Evolutionary conservation across 768 basidiomycete genomes (phyloP), one percentile per base, ranked within the genome.

Genomic region (Pleurotus sapidus): DNA sequence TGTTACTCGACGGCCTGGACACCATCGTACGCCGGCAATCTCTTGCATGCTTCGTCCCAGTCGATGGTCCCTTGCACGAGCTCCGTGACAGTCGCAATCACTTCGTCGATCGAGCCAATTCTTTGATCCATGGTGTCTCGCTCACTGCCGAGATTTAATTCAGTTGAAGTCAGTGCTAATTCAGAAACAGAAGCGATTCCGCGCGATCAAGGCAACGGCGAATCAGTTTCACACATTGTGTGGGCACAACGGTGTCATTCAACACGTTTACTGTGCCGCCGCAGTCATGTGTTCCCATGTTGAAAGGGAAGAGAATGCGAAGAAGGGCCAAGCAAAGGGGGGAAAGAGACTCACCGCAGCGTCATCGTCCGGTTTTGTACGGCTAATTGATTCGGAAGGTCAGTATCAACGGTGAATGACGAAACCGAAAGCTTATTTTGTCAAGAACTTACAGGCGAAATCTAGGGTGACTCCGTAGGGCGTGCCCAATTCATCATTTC

Each of bases 401-500:
- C 15, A 54, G 71, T 59, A 58, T 25, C 30, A 47, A 37, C 46
- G 47, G 57, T 38, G 11, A 57, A 49, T 56, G 25, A 57, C 49
- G 20, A 48, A 17, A 53, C 34, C n/a, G 34, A 50, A 49, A 37
- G 17, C 55, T 58, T 50, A 55, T 20, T 27, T 49, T 24, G 46
- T 23, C 47, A 9, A 53, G 47, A 50, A 77, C 77, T 67, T 71
- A 79, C 78, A 80, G 51, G 95, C 97, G 74, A 98, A 98, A 72
- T 98, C 96, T 56, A 98, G 80, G 1, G 97, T 99, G 57, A 96
- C 81, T 49, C 96, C 97, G 72, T 89, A 99, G 1, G 97, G 97
- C 27, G 97, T 98, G 61, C 97, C 97, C 46, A 99, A 83, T 74
- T 98, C 97, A 73, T 99, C 97, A 73, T 98, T 99, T 58, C 97